phyloP scores from a whole-genome alignment of 2,329 filamentous ascomycete genomes.

The Scytalidium lignicola region DNA sequence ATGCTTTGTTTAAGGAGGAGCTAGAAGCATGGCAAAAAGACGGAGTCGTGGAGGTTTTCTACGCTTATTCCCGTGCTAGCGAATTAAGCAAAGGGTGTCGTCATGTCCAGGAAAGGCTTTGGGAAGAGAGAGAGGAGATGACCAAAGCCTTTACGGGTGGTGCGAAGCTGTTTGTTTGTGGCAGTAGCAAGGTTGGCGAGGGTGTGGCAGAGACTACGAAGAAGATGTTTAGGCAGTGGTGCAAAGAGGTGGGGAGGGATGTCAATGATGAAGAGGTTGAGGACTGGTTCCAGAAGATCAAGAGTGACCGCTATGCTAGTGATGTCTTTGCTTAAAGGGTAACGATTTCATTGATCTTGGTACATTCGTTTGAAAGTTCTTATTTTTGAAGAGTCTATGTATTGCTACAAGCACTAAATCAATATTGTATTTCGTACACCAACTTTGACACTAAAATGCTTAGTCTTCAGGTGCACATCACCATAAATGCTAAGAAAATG shows the following conservation, averaged over 20 bases:
- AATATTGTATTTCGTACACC: too few species aligned
- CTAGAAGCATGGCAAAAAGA: slow-evolving; percentile 18
- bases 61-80: slow-evolving; percentile 15
- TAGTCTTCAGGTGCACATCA: too few species aligned
- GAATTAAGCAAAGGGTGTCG: slow-evolving; percentile 16
- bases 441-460: too few species aligned
- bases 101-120: slow-evolving; percentile 23
- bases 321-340: slow-evolving; percentile 35
- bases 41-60: slow-evolving; percentile 18
- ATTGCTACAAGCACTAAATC: too few species aligned
- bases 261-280: slow-evolving; percentile 35
- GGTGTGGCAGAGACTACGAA: slow-evolving; percentile 36
- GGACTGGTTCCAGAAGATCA: slow-evolving; percentile 38
- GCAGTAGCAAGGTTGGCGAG: slow-evolving; percentile 32
- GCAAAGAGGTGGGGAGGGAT: slow-evolving; percentile 25
- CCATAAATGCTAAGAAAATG: too few species aligned
- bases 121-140: slow-evolving; percentile 19
- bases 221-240: slow-evolving; percentile 36
- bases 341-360: too few species aligned
- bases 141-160: slow-evolving; percentile 17
- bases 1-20: slow-evolving; percentile 17
- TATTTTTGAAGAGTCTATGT: too few species aligned
- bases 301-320: slow-evolving; percentile 39
- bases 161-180: slow-evolving; percentile 24
- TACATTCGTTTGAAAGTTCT: too few species aligned